A percentile compares a stretch with the other conserved stretches of the same genome.
phyloP scores from a whole-genome alignment of 78 protist species.

The Diacronema lutheri region DNA sequence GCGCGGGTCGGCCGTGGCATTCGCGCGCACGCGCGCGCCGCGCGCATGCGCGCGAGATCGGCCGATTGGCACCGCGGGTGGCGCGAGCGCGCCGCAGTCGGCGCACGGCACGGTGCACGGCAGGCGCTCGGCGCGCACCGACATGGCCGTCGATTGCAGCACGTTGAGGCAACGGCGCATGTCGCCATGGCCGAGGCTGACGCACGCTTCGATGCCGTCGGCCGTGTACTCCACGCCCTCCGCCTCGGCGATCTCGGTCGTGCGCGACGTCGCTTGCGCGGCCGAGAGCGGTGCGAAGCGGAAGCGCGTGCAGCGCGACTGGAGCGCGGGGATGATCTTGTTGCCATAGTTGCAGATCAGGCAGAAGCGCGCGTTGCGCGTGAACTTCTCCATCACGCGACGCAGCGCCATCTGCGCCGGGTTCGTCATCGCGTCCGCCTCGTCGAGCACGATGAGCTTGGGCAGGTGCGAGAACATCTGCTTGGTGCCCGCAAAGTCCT shows the following conservation, averaged over 20 bases:
- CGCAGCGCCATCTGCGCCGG: slow-evolving; percentile 92
- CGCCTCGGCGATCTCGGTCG: slow-evolving; percentile 53
- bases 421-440: slow-evolving; percentile 91
- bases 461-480: slow-evolving; percentile 33
- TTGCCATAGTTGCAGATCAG: slow-evolving; percentile 92
- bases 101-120: too few species aligned
- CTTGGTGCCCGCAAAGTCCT: slow-evolving; percentile 74
- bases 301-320: slow-evolving; percentile 94
- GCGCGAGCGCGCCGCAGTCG: too few species aligned
- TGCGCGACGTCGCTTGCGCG: slow-evolving; percentile 45
- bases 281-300: slow-evolving; percentile 86
- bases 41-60: too few species aligned
- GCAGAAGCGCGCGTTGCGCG: slow-evolving; percentile 91
- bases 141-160: slow-evolving; percentile 61
- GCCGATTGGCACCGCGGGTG: too few species aligned
- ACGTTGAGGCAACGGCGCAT: slow-evolving; percentile 74
- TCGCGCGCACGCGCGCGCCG: too few species aligned
- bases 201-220: slow-evolving; percentile 44
- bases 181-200: slow-evolving; percentile 51
- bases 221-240: slow-evolving; percentile 36
- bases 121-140: too few species aligned
- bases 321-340: slow-evolving; percentile 94
- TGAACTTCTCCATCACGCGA: slow-evolving; percentile 87
- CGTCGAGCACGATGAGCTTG: slow-evolving; percentile 91
- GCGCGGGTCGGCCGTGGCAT: too few species aligned